Conservation (phyloP, 805 yeast species). For the Schwanniomyces vanrijiae region DNA sequence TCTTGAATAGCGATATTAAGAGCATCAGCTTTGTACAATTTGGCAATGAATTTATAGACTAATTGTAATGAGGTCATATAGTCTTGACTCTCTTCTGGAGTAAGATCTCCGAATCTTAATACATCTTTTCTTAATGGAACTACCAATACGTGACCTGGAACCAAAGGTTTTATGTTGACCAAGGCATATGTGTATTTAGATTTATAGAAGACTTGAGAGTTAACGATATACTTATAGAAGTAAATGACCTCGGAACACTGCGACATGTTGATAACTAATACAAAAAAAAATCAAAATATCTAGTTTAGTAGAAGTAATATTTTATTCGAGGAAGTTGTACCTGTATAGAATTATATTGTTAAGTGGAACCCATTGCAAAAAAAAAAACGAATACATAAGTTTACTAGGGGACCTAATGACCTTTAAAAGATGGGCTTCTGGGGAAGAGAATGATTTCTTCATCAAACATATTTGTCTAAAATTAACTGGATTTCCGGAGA, state of each 20-base stretch:
- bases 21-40: constrained; percentile 74
- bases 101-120: constrained; percentile 65
- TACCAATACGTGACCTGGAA: constrained; percentile 90
- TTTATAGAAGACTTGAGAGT: constrained; percentile 56
- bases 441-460: neutral
- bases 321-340: neutral
- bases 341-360: neutral
- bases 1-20: constrained; percentile 93
- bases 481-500: neutral
- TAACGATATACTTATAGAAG: constrained; percentile 56
- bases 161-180: constrained; percentile 88
- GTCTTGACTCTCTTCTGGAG: constrained; percentile 71
- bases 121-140: constrained; percentile 73
- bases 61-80: constrained; percentile 74
- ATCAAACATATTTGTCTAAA: neutral
- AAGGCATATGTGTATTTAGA: constrained; percentile 74
- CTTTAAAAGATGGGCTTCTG: neutral
- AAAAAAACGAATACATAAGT: no score
- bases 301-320: no score
- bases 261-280: neutral
- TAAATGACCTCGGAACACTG: constrained; percentile 24
- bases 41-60: constrained; percentile 65
- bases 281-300: no score
- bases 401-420: neutral
- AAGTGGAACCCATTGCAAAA: neutral